phyloP scores from a whole-genome alignment of 2,329 filamentous ascomycete genomes.

The Tolypocladium sp. region DNA sequence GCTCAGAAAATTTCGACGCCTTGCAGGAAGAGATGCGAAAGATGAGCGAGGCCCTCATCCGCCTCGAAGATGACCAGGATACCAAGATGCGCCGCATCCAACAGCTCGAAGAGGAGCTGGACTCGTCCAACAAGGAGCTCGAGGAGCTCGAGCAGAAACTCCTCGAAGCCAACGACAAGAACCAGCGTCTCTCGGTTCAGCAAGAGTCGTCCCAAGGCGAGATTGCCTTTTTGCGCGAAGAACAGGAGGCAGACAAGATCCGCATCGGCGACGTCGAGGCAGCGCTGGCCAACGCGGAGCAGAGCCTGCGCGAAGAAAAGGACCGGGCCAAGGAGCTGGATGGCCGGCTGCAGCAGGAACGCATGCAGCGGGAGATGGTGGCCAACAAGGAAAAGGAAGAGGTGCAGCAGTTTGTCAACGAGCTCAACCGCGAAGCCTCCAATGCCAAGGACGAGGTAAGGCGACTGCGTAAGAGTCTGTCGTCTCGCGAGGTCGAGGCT shows the following conservation, averaged over 20 bases:
- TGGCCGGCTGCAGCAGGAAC: constrained; percentile 67
- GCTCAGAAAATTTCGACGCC: constrained; percentile 81
- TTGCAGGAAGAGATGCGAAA: constrained; percentile 89
- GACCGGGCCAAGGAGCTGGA: constrained; percentile 67
- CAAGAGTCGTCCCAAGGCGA: constrained; percentile 88
- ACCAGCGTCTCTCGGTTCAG: constrained; percentile 79
- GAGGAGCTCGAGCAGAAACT: constrained; percentile 79
- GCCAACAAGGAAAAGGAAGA: constrained; percentile 89
- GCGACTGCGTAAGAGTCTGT: constrained; percentile 72
- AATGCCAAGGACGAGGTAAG: constrained; percentile 79
- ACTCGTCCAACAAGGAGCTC: constrained; percentile 77
- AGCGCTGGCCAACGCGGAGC: constrained; percentile 68
- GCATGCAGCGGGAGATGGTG: constrained; percentile 77
- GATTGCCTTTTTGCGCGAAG: constrained; percentile 89
- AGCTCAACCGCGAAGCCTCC: constrained; percentile 78
- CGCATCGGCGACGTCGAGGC: constrained; percentile 91
- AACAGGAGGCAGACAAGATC: constrained; percentile 96
- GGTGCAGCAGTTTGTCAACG: constrained; percentile 85
- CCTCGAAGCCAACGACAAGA: constrained; percentile 77
- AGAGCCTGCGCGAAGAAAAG: constrained; percentile 73
- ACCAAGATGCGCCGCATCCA: constrained; percentile 71
- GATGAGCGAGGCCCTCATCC: constrained; percentile 76
- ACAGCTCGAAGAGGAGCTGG: constrained; percentile 72
- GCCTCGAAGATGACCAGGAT: constrained; percentile 83
- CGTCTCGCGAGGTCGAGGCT: constrained; percentile 78